phyloP scores from a whole-genome alignment of 2,329 filamentous ascomycete genomes.

The Sarocladium oryzae region DNA sequence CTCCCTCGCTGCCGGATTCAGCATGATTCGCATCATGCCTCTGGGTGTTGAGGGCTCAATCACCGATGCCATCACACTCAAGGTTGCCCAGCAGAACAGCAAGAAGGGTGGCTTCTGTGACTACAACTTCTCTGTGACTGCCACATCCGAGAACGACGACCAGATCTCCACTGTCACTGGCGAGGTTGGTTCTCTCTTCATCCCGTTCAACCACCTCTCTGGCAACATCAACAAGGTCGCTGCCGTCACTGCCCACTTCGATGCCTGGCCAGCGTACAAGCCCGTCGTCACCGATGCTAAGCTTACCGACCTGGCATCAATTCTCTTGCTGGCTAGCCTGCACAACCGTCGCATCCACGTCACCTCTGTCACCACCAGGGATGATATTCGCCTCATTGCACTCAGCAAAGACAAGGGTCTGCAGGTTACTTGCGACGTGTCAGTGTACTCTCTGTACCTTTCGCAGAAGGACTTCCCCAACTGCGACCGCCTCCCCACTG shows the following conservation, averaged over 20 bases:
- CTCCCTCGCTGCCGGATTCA: slow-evolving; percentile 69
- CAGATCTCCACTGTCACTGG: slow-evolving; percentile 66
- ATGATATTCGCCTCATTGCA: slow-evolving; percentile 70
- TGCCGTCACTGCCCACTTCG: slow-evolving; percentile 72
- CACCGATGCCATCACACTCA: slow-evolving; percentile 65
- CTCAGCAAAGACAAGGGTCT: slow-evolving; percentile 77
- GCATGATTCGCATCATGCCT: slow-evolving; percentile 74
- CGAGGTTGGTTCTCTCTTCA: slow-evolving; percentile 74
- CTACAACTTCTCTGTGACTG: slow-evolving; percentile 73
- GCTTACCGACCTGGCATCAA: slow-evolving; percentile 73
- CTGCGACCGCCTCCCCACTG: slow-evolving; percentile 59
- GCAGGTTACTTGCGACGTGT: slow-evolving; percentile 75
- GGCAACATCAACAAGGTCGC: slow-evolving; percentile 82
- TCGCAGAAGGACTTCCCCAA: slow-evolving; percentile 64
- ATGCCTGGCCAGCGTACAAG: slow-evolving; percentile 70
- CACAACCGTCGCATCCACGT: slow-evolving; percentile 75
- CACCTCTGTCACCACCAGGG: slow-evolving; percentile 70
- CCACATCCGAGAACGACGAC: slow-evolving; percentile 65
- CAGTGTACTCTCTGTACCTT: slow-evolving; percentile 72
- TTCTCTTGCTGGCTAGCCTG: slow-evolving; percentile 69
- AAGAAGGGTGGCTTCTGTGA: slow-evolving; percentile 65
- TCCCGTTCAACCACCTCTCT: slow-evolving; percentile 75
- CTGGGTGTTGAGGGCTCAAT: slow-evolving; percentile 66
- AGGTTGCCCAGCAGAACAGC: slow-evolving; percentile 64
- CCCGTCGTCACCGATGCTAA: slow-evolving; percentile 78